Percentiles rank a stretch among this genome's conserved stretches.
Conservation (phyloP, 805 yeast genomes). For the Metschnikowia aberdeeniae region DNA sequence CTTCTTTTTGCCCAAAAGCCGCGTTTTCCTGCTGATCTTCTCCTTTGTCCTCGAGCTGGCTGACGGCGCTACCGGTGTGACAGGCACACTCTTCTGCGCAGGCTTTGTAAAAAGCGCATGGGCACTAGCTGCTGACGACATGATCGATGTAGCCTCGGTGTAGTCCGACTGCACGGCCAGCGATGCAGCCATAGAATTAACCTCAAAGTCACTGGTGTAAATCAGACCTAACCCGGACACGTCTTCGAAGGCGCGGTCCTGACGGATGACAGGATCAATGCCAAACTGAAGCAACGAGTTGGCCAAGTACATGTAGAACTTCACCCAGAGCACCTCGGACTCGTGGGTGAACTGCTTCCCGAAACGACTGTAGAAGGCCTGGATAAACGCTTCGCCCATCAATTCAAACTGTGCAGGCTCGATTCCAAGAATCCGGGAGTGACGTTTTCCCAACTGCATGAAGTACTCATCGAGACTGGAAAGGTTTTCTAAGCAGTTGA, state of each 20-base stretch:
- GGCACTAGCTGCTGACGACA: not conserved
- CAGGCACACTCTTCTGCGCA: not conserved
- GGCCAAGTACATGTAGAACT: constrained; percentile 63
- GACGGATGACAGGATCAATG: constrained; percentile 42
- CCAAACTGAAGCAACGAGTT: constrained; percentile 63
- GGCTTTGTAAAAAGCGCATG: not conserved
- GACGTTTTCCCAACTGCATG: constrained; percentile 64
- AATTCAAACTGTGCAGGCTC: constrained; percentile 63
- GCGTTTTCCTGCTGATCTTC: not conserved
- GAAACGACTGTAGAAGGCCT: constrained; percentile 65
- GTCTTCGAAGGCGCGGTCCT: constrained; percentile 5
- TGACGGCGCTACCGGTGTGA: not conserved
- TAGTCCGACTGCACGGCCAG: constrained; percentile 9
- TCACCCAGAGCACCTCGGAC: constrained; percentile 67
- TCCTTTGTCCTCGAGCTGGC: not conserved
- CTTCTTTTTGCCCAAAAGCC: constrained; percentile 2
- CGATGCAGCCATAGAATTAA: constrained; percentile 6
- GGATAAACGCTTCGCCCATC: constrained; percentile 69
- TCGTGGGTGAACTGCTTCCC: constrained; percentile 51
- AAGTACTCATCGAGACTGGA: constrained; percentile 55
- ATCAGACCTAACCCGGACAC: constrained; percentile 8
- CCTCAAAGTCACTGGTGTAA: constrained; percentile 11
- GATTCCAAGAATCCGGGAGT: constrained; percentile 69
- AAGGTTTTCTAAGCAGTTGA: constrained; percentile 59
- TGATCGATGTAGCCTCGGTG: constrained; percentile 9